Evolutionary conservation across 257 asterid genomes (phyloP).

Genomic region (Thymus mandschuricus): DNA sequence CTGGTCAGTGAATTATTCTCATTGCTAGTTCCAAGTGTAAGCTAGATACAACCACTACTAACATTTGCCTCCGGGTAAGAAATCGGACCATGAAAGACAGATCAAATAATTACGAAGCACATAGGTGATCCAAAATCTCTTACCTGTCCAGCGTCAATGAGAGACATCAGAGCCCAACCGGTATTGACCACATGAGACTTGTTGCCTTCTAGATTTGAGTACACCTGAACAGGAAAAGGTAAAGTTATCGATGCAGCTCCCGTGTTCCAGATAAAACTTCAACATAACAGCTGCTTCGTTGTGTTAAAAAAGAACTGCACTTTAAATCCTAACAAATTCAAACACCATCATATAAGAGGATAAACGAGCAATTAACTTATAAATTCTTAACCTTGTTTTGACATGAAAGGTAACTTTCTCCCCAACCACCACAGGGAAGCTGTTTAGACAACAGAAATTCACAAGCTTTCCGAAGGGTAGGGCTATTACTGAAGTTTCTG

Average conservation of each 20-base stretch:
- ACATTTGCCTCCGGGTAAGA: constrained; percentile 13
- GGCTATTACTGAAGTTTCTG: constrained; percentile 58
- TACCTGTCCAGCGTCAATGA: constrained; percentile 95
- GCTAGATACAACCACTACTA: constrained; percentile 19
- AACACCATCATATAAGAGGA: constrained; percentile 27
- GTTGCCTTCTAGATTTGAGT: constrained; percentile 80
- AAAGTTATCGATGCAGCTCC: constrained; percentile 20
- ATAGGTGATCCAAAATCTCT: not conserved
- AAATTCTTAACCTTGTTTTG: constrained; percentile 73
- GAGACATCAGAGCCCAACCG: constrained; percentile 88
- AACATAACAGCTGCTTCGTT: not conserved
- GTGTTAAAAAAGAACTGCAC: not conserved
- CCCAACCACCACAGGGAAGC: constrained; percentile 97
- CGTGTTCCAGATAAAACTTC: not conserved
- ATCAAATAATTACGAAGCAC: not conserved
- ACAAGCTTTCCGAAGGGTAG: constrained; percentile 85
- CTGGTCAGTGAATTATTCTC: constrained; percentile 15
- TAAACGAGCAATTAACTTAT: not conserved
- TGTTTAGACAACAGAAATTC: constrained; percentile 89
- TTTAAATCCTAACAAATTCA: not conserved
- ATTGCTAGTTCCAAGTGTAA: constrained; percentile 21
- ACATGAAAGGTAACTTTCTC: constrained; percentile 95
- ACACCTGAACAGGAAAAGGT: constrained; percentile 55
- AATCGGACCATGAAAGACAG: not conserved
- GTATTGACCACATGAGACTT: constrained; percentile 90